Evolutionary conservation across 2,329 filamentous ascomycete genomes (phyloP), one percentile per base, ranked within the genome.

Genomic region (Bipolaris zeicola): DNA sequence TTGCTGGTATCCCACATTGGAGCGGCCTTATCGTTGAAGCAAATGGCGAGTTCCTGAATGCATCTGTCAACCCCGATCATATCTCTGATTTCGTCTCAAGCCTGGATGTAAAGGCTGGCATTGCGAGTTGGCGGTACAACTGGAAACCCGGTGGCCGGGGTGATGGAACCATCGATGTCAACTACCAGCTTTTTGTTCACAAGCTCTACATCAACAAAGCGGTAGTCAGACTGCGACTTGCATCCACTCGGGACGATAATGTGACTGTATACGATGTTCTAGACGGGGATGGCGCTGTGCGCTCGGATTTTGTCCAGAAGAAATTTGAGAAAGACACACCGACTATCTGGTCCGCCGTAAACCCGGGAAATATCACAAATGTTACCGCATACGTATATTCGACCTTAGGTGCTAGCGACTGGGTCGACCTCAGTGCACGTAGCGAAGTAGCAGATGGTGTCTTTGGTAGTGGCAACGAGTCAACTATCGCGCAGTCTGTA

Each of bases 1-100:
- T 91, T 60, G 85, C 83, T 49, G 89, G 89, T 22, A 82, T 92
- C 14, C 89, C 89, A 6, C 88, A 91, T 68, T 89, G 87, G 81
- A 81, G 81, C 24, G 85, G 84, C 1, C 75, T 89, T 36, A 72
- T 87, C 34, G 78, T 89, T 16, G 81, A 86, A 50, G 82, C 82
- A 2, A 78, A 82, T 52, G 79, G 79, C 22, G 75, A 77, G 7
- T 80, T 84, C 45, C 77, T 91, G 31, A 83, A 88, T 76, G 85
- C 88, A 3, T 84, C 80, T 0, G 86, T 88, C 2, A 79, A 85
- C 44, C 82, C 80, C 31, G 76, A 76, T 0, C 84, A 86, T 13
- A 84, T 92, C 52, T 82, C 81, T 3, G 77, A 84, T 57, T 91
- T 89, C 68, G 74, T 71, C 11, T 86, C 87, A 0, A 85, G 81